Base-by-base conservation (phyloP, 2,329 filamentous ascomycete species). In the Pseudopithomyces chartarum region DNA sequence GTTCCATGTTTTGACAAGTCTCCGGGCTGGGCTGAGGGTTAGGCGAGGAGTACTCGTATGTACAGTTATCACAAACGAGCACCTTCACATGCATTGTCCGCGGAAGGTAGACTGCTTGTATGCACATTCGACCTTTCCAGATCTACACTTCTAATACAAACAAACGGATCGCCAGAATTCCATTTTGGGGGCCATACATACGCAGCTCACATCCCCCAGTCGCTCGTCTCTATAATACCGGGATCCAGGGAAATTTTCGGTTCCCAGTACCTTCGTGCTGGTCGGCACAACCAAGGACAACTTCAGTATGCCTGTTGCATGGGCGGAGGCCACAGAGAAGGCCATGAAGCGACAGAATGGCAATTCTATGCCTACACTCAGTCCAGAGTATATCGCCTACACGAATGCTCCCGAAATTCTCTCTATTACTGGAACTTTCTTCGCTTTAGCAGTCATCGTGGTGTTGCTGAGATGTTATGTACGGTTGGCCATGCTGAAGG, bases 381-480 rank as follows among this genome's bases (percentile, higher is more conserved):
- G 70, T 43, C 63, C 71, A 22, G 70, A 71, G 34, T 66, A 75
- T 56, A 71, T 75, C 1, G 56, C 67, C 12, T 79, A 76, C 49
- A 73, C 73, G 54, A 78, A 75, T 52, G 69, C 71, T 0, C 60
- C 62, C 11, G 61, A 68, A 12, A 78, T 83, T n/a, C 66, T 82
- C 12, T 71, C 71, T 1, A 76, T 79, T 11, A 78, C 77, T 1
- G 64, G 76, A 10, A 56, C 75, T 1, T 71, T 81, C 46, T 76
- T 78, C 13, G 64, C 68, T 0, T 40, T 77, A 12, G 77, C 80
- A 1, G 63, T 75, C 0, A 47, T 80, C 10, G 67, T 74, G 1
- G 77, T 82, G 1, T 6, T 75, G 4, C 65, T 78, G n/a, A 76
- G 81, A 29, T 65, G 78, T 33, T 82, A 81, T 55, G 82, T 84